Evolutionary conservation across 352 stramenopile genomes (phyloP).

Genomic region (Phytophthora ramorum): DNA sequence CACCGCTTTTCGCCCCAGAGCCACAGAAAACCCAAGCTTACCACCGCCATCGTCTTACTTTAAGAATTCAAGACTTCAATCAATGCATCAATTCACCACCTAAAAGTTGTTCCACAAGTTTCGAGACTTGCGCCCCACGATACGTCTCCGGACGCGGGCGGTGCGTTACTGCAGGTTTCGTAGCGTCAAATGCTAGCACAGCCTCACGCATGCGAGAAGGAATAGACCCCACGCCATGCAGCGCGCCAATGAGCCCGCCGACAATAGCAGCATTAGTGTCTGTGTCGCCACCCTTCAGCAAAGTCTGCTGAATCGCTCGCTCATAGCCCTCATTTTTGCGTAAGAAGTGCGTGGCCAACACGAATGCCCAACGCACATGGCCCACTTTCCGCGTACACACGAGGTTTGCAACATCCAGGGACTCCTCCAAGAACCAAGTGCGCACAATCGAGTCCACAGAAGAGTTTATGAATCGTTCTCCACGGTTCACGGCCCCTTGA

Average conservation of each 20-base stretch:
- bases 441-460: conserved; percentile 37
- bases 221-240: conserved; percentile 54
- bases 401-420: conserved; percentile 42
- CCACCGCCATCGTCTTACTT: not conserved
- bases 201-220: conserved; percentile 48
- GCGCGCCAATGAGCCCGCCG: conserved; percentile 52
- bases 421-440: conserved; percentile 58
- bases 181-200: conserved; percentile 54
- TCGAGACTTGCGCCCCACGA: conserved; percentile 33
- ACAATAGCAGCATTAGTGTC: conserved; percentile 73
- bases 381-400: conserved; percentile 43
- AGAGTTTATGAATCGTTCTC: conserved; percentile 43
- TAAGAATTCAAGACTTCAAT: not conserved
- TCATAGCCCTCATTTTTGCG: conserved; percentile 49
- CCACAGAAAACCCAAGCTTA: too few species aligned
- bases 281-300: conserved; percentile 63
- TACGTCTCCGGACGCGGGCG: conserved; percentile 41
- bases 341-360: conserved; percentile 57
- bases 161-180: conserved; percentile 16
- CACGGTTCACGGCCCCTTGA: conserved; percentile 41
- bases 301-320: conserved; percentile 50
- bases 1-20: too few species aligned
- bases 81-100: not conserved
- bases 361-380: conserved; percentile 61
- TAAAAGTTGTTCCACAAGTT: conserved; percentile 36